phyloP scores from a whole-genome alignment of 1,139 yeast species.

The Pichia inconspicua region DNA sequence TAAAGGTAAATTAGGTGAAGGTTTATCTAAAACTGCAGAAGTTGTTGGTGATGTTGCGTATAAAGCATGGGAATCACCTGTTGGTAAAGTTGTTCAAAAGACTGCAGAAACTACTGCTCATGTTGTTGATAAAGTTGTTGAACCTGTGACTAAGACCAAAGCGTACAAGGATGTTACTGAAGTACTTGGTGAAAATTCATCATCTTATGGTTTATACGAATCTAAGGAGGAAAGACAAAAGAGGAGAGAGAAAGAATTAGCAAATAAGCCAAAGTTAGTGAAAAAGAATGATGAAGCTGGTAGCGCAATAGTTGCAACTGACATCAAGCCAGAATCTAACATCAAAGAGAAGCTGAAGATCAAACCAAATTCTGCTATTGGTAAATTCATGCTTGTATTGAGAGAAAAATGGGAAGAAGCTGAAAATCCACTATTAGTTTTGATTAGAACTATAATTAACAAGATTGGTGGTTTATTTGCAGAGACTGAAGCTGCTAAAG shows the following conservation, averaged over 20 bases:
- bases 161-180: slow-evolving; percentile 84
- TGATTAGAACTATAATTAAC: slow-evolving; percentile 71
- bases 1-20: slow-evolving; percentile 74
- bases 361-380: slow-evolving; percentile 58
- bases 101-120: slow-evolving; percentile 79
- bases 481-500: slow-evolving; percentile 94
- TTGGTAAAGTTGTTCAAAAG: slow-evolving; percentile 78
- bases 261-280: slow-evolving; percentile 53
- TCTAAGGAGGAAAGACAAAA: slow-evolving; percentile 72
- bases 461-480: slow-evolving; percentile 84
- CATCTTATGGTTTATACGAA: slow-evolving; percentile 89
- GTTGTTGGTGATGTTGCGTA: slow-evolving; percentile 85
- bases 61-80: slow-evolving; percentile 95
- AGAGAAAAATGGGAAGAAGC: slow-evolving; percentile 86
- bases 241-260: slow-evolving; percentile 65
- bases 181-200: slow-evolving; percentile 86
- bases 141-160: slow-evolving; percentile 88
- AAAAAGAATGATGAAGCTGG: slow-evolving; percentile 85
- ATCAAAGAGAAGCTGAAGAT: slow-evolving; percentile 63
- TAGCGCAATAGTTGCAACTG: slow-evolving; percentile 72
- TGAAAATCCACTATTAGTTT: slow-evolving; percentile 83
- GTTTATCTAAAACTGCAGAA: slow-evolving; percentile 85
- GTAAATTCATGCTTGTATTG: slow-evolving; percentile 54
- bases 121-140: slow-evolving; percentile 72
- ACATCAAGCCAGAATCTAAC: slow-evolving; percentile 47